Evolutionary conservation across 768 basidiomycete species (phyloP).

Genomic region (Trametes cubensis): DNA sequence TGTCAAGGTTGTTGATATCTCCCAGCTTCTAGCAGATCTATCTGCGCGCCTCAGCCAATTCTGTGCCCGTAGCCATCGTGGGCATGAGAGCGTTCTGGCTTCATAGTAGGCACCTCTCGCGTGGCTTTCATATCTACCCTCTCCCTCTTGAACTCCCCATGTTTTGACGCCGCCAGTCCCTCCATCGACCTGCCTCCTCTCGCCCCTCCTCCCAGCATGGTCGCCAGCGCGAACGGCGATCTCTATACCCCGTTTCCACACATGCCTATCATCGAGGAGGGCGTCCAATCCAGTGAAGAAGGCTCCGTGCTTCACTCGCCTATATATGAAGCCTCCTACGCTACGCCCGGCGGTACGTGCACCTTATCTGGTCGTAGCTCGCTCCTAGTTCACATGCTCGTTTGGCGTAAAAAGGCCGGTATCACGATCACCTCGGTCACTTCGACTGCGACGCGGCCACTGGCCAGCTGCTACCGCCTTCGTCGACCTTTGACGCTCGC

Average conservation of each 20-base stretch:
- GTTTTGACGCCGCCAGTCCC: constrained; percentile 31
- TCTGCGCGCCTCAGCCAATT: constrained; percentile 31
- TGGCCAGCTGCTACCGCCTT: constrained; percentile 24
- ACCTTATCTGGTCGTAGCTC: constrained; percentile 40
- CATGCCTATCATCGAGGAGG: constrained; percentile 58
- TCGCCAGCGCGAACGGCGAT: constrained; percentile 56
- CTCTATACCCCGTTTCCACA: constrained; percentile 60
- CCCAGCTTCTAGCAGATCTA: constrained; percentile 35
- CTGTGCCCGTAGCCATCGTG: constrained; percentile 26
- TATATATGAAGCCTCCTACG: constrained; percentile 58
- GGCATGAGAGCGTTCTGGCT: constrained; percentile 34
- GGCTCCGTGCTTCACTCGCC: constrained; percentile 78
- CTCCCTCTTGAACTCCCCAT: constrained; percentile 35
- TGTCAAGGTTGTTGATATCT: constrained; percentile 30
- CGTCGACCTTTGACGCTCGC: constrained; percentile 32
- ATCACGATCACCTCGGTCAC: constrained; percentile 50
- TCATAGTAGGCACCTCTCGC: constrained; percentile 34
- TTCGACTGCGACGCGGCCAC: constrained; percentile 26
- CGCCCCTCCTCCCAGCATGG: constrained; percentile 46
- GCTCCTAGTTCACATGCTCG: constrained; percentile 30
- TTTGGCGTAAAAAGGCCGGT: constrained; percentile 71
- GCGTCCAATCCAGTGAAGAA: constrained; percentile 73
- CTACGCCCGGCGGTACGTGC: constrained; percentile 37
- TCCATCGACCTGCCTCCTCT: constrained; percentile 27
- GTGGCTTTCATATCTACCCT: constrained; percentile 37